phyloP scores from a whole-genome alignment of 2,329 filamentous ascomycete species.

The Trichoderma guizhouense region DNA sequence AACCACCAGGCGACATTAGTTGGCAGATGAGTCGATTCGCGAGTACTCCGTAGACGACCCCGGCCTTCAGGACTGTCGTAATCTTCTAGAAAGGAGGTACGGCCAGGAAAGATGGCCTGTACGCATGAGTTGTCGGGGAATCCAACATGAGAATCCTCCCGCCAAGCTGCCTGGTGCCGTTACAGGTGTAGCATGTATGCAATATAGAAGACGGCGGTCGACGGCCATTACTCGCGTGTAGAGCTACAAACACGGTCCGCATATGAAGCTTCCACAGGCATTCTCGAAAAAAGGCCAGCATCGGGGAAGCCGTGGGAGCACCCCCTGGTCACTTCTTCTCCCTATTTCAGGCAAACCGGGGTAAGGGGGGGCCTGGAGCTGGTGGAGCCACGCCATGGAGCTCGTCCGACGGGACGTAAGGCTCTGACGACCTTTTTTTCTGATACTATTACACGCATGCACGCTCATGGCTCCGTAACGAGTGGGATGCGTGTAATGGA shows the following conservation, averaged over 20 bases:
- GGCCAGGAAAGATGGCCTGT: background rate
- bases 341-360: conserved; percentile 1
- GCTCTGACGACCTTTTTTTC: background rate
- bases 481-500: background rate
- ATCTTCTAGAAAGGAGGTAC: conserved; percentile 7
- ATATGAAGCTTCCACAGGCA: background rate
- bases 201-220: background rate
- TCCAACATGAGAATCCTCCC: background rate
- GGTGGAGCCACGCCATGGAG: background rate
- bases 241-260: background rate
- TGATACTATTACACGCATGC: background rate
- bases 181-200: background rate
- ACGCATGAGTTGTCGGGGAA: background rate
- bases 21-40: conserved; percentile 5
- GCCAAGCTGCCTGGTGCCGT: background rate
- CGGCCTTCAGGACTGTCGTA: background rate
- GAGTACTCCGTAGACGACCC: background rate
- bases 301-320: conserved; percentile 10
- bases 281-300: conserved; percentile 5
- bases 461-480: background rate
- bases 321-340: background rate
- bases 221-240: background rate
- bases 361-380: background rate
- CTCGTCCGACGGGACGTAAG: conserved; percentile 3
- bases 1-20: background rate